These are phyloP conservation scores for Cladorrhinum samala DNA, from an alignment of 495 filamentous ascomycete genomes.

Conservation along the genomic window DNA sequence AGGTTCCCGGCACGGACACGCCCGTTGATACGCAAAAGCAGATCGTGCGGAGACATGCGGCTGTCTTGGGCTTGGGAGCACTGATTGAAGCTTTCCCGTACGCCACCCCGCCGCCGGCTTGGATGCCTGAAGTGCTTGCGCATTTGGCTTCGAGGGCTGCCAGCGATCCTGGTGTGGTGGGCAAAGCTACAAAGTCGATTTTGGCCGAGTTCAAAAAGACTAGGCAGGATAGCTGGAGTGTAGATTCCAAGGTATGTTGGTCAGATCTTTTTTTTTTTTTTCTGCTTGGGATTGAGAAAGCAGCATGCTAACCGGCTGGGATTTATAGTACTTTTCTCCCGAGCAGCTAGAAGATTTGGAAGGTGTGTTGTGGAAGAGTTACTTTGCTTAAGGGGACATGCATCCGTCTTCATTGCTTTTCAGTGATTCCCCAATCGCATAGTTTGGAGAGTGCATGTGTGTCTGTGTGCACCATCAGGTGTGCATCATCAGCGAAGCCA, in stretches of 20 bases:
- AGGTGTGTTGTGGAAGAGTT: conserved; percentile 98
- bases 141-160: conserved; percentile 79
- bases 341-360: conserved; percentile 95
- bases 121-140: conserved; percentile 91
- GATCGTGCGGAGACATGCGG: conserved; percentile 77
- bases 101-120: conserved; percentile 79
- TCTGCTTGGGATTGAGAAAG: neutral
- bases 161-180: conserved; percentile 84
- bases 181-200: conserved; percentile 93
- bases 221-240: conserved; percentile 96
- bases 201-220: conserved; percentile 99
- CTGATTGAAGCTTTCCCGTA: conserved; percentile 97
- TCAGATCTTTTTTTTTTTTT: neutral
- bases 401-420: too few relatives aligned
- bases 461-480: too few relatives aligned
- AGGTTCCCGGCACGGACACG: conserved; percentile 62
- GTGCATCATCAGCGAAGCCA: too few relatives aligned
- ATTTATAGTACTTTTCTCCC: conserved; percentile 84
- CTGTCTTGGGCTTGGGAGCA: conserved; percentile 86
- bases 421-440: too few relatives aligned
- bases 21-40: conserved; percentile 72
- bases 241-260: conserved; percentile 84
- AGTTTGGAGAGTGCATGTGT: too few relatives aligned
- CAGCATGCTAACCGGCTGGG: conserved; percentile 1
- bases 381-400: conserved; percentile 97